Evolutionary conservation across 192 early-diverging fungal species (phyloP).

Genomic region (Entomortierella lignicola): DNA sequence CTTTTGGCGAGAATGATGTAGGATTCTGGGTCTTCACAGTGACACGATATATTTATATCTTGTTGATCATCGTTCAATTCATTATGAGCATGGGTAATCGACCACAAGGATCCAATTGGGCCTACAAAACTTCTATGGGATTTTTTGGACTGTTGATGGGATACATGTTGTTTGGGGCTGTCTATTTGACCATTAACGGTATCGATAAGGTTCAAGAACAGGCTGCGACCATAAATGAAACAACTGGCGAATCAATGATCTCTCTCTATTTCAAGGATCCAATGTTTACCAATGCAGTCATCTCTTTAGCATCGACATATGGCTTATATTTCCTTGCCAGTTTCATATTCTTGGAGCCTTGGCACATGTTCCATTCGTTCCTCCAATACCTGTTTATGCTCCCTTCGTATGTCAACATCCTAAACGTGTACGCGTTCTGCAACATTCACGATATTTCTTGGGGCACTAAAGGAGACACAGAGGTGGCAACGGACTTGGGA

Average conservation of each 20-base stretch:
- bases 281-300: conserved; percentile 78
- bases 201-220: background rate
- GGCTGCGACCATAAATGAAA: background rate
- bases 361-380: conserved; percentile 92
- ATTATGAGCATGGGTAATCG: conserved; percentile 11
- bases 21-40: conserved; percentile 10
- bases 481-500: conserved; percentile 56
- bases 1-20: conserved; percentile 3
- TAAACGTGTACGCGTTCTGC: conserved; percentile 93
- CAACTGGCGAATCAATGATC: conserved; percentile 12
- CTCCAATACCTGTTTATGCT: conserved; percentile 88
- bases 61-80: conserved; percentile 9
- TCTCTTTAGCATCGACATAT: conserved; percentile 85
- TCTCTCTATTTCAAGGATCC: background rate
- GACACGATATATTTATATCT: conserved; percentile 1
- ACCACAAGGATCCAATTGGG: conserved; percentile 10
- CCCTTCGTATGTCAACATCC: conserved; percentile 91
- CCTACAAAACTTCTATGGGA: conserved; percentile 5
- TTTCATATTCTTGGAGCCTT: conserved; percentile 84
- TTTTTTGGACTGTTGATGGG: conserved; percentile 7
- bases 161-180: conserved; percentile 8
- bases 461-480: conserved; percentile 92
- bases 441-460: conserved; percentile 96
- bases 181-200: background rate
- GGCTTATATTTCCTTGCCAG: conserved; percentile 83